phyloP scores from a whole-genome alignment of 179 eudicot species.

The Silene coronaria region DNA sequence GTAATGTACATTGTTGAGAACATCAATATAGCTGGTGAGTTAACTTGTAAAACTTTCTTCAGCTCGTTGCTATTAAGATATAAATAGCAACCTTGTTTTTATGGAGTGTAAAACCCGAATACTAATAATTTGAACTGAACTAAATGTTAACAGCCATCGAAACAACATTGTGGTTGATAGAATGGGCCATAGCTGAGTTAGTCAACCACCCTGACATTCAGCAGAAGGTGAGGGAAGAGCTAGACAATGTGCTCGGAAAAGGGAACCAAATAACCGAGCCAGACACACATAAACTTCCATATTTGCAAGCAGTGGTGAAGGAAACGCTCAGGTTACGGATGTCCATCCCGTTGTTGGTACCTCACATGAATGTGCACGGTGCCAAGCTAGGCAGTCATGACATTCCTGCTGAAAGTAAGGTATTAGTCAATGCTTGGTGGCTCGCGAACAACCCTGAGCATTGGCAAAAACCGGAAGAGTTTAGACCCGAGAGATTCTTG shows the following conservation, averaged over 20 bases:
- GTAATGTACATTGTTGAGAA: conserved; percentile 67
- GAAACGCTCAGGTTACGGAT: neutral
- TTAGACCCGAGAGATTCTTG: neutral
- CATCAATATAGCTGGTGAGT: conserved; percentile 48
- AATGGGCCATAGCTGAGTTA: neutral
- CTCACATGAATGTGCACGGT: neutral
- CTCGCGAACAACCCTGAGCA: neutral
- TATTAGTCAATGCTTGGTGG: neutral
- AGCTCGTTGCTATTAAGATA: no score
- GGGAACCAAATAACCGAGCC: neutral
- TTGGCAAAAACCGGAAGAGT: neutral
- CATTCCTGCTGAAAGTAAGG: neutral
- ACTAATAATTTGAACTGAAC: neutral
- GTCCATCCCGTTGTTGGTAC: neutral
- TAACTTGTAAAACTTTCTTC: no score
- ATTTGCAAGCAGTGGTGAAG: neutral
- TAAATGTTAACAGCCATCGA: neutral
- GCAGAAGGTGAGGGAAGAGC: neutral
- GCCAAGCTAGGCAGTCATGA: neutral
- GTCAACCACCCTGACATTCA: neutral
- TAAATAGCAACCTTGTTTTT: no score
- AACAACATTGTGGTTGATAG: neutral
- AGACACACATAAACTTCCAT: neutral
- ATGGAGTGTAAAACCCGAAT: no score
- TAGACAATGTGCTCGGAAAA: neutral